Conservation (phyloP, 768 basidiomycete genomes). For the Tricholoma sp. region DNA sequence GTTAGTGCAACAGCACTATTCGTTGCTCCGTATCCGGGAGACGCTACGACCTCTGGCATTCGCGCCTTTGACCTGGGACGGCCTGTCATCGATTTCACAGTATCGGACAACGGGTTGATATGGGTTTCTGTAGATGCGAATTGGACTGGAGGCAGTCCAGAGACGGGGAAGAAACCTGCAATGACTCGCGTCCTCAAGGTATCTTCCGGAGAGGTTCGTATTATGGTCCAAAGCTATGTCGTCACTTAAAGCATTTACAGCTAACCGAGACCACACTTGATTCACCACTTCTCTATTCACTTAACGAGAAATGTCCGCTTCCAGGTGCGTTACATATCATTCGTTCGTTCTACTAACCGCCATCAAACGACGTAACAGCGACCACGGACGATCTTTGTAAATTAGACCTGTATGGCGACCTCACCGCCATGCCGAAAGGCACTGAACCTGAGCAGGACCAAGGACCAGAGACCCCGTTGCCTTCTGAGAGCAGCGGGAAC, state of each 20-base stretch:
- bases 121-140: slow-evolving; percentile 22
- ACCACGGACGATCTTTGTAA: slow-evolving; percentile 41
- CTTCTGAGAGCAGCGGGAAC: slow-evolving; percentile 12
- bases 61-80: slow-evolving; percentile 17
- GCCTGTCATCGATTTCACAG: slow-evolving; percentile 18
- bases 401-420: slow-evolving; percentile 53
- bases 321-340: slow-evolving; percentile 35
- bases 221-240: neutral
- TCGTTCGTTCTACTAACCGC: neutral
- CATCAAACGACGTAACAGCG: slow-evolving; percentile 29
- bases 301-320: slow-evolving; percentile 42
- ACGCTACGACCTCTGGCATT: slow-evolving; percentile 10
- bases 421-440: slow-evolving; percentile 45
- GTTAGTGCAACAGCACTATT: slow-evolving; percentile 68
- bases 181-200: slow-evolving; percentile 24
- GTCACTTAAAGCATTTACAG: slow-evolving; percentile 18
- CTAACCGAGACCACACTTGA: slow-evolving; percentile 24
- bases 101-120: slow-evolving; percentile 15
- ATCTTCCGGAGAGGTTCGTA: slow-evolving; percentile 33
- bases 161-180: neutral
- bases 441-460: slow-evolving; percentile 39
- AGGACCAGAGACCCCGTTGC: slow-evolving; percentile 27
- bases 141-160: slow-evolving; percentile 10
- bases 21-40: slow-evolving; percentile 27
- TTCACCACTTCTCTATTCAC: slow-evolving; percentile 31